Conservation (phyloP, 306 rosid species). For the Pterocarpus macrocarpus region DNA sequence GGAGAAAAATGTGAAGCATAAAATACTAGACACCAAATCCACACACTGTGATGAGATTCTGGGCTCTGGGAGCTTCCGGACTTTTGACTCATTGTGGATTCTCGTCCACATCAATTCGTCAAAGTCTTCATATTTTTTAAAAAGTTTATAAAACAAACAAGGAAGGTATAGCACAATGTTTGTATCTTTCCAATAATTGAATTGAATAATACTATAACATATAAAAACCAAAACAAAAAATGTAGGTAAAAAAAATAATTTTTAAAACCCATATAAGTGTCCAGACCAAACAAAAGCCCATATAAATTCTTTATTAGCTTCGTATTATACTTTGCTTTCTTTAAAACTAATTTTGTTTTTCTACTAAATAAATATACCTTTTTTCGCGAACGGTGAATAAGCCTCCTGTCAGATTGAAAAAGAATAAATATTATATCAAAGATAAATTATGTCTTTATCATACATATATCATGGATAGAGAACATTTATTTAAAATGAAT, state of each 20-base stretch:
- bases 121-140: not conserved
- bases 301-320: no score
- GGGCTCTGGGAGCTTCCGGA: slow-evolving; percentile 25
- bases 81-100: slow-evolving; percentile 23
- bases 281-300: no score
- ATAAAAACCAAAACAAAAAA: no score
- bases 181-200: not conserved
- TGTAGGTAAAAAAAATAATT: no score
- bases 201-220: not conserved
- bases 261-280: no score
- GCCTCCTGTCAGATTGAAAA: no score
- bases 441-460: not conserved
- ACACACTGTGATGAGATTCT: slow-evolving; percentile 4
- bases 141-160: not conserved
- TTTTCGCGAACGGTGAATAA: no score
- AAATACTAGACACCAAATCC: not conserved
- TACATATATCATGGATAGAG: not conserved
- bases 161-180: not conserved
- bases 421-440: not conserved
- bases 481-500: no score
- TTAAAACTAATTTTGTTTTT: no score
- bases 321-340: no score
- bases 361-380: no score
- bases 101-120: slow-evolving; percentile 16
- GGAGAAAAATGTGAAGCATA: not conserved